Percentiles rank a stretch among this genome's conserved stretches.
Conservation (phyloP, 2,329 filamentous ascomycete genomes). For the Aulographum hederae region DNA sequence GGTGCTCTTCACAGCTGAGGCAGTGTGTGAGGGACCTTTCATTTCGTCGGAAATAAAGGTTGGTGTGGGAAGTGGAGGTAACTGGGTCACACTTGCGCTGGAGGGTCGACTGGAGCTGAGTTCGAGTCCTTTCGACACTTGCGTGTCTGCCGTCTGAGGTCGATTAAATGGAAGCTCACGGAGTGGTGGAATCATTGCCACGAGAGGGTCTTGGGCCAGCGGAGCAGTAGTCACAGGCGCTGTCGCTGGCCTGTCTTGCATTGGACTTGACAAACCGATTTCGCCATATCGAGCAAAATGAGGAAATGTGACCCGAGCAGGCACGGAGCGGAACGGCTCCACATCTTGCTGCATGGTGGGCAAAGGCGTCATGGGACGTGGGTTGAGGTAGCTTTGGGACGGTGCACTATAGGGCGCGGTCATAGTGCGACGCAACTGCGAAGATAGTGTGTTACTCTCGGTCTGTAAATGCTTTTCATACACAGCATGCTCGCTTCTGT, state of each 20-base stretch:
- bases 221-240: constrained; percentile 5
- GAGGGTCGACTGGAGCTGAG: neutral
- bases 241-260: constrained; percentile 6
- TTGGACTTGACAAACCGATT: constrained; percentile 3
- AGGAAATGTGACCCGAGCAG: neutral
- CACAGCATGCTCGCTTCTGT: no score
- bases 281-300: neutral
- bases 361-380: neutral
- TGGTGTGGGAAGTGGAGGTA: neutral
- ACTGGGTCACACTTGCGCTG: neutral
- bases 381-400: neutral
- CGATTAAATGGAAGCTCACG: constrained; percentile 22
- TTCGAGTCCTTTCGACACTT: no score
- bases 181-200: constrained; percentile 14
- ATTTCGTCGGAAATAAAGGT: neutral
- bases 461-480: no score
- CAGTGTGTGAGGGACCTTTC: no score
- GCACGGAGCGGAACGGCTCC: neutral
- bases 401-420: no score
- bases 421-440: no score
- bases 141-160: constrained; percentile 6
- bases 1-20: no score
- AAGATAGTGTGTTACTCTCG: no score
- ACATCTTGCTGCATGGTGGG: no score
- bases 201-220: constrained; percentile 6